Conservation (phyloP, 2,329 filamentous ascomycete species). For the Neoscytalidium dimidiatum region DNA sequence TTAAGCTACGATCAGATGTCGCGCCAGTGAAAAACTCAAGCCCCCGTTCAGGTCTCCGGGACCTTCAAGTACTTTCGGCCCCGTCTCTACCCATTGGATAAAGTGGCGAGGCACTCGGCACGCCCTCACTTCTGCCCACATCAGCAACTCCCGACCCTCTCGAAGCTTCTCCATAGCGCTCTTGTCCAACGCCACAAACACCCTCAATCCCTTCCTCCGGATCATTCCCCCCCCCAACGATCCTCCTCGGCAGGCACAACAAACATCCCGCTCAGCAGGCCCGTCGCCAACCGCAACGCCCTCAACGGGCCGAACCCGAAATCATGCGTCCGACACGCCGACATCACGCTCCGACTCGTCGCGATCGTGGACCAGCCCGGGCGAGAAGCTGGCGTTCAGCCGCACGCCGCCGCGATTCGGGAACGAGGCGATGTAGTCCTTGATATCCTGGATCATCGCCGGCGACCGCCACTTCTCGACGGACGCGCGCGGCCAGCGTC, state of each 20-base stretch:
- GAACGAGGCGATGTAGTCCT: constrained; percentile 27
- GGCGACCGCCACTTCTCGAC: constrained; percentile 25
- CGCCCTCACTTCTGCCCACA: constrained; percentile 16
- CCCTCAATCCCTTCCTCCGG: constrained; percentile 26
- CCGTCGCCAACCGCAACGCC: constrained; percentile 23
- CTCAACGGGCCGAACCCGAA: constrained; percentile 32
- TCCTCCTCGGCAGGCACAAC: constrained; percentile 24
- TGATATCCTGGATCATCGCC: constrained; percentile 24
- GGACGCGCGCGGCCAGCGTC: constrained; percentile 27
- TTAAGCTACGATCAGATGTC: no score
- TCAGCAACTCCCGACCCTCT: constrained; percentile 24
- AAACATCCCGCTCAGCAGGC: constrained; percentile 23
- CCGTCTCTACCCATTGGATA: no score
- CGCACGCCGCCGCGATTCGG: constrained; percentile 27
- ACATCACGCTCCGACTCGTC: constrained; percentile 30
- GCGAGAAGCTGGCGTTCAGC: constrained; percentile 25
- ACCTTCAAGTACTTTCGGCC: no score
- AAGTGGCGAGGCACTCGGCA: no score
- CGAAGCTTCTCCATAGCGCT: constrained; percentile 22
- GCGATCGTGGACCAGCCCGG: constrained; percentile 28
- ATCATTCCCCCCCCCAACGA: constrained; percentile 4
- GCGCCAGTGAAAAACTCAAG: no score
- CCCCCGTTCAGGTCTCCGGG: no score
- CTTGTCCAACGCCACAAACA: constrained; percentile 23
- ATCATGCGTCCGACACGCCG: constrained; percentile 29